Base-by-base conservation (phyloP, 495 filamentous ascomycete species). In the Annulohypoxylon bovei region DNA sequence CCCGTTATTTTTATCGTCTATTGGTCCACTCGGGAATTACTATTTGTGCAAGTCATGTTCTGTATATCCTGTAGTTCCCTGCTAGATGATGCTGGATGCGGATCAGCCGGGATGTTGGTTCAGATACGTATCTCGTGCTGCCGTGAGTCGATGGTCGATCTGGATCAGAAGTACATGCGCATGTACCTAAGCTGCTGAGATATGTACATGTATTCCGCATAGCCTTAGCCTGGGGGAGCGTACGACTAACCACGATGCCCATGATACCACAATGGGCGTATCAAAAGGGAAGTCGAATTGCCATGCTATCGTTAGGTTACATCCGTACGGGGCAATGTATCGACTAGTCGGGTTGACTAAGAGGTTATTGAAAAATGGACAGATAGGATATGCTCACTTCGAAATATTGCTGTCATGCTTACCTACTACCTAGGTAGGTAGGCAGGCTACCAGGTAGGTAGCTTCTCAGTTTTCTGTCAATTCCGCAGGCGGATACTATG, bases 1-100 rank as follows among this genome's bases (percentile, higher is more conserved):
- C 25, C 40, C 47, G 70, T 69, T 70, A 70, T 73, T 73, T 73
- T 70, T 73, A 70, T 73, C 65, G 58, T 46, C 44, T 55, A 73
- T 73, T 73, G 70, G 70, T 67, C 66, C 61, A 59, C 56, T 56
- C 33, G 39, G 50, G 70, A 70, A 69, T 69, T 73, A 70, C 66
- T 63, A 57, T 71, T 62, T 57, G 65, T 59, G 62, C 70, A 68
- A 60, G 60, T 68, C 70, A 67, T 67, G 40, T 35, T 52, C 54
- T 50, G 27, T 46, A 33, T 27, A 47, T 39, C 33, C 27, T 59
- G 40, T 37, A 52, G 59, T 64, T 60, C 65, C 55, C 58, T 56
- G 53, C 53, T 56, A 22, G 20, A 54, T 53, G 27, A 42, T 42
- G 65, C 57, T 56, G 39, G 57, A 62, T 67, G 57, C 63, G 62